Base-by-base conservation (phyloP, 768 basidiomycete species). In the Leccinum rimulosum region DNA sequence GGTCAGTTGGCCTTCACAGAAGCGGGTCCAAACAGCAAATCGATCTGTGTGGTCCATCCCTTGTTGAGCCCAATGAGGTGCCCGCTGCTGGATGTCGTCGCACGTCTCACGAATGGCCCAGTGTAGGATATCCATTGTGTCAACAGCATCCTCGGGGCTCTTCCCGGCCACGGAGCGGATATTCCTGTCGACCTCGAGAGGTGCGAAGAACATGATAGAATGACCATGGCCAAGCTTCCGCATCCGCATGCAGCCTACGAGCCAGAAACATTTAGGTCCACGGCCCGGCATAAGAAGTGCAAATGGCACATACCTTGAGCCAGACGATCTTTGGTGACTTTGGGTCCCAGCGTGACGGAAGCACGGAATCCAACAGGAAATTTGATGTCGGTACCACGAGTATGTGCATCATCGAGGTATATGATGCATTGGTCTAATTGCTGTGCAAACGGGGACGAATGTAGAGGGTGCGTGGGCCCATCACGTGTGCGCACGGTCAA, bases 211-310 rank as follows among this genome's bases (percentile, higher is more conserved):
- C 58, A 79, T 68, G 27, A 82, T 64, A 3, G 81, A 77, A 57
- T 83, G 82, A 0, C 76, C 78, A 12, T 70, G 65, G 12, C 82
- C 82, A 0, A 83, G 74, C 62, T 76, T 75, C 14, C 82, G 74
- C 82, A 83, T 81, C 9, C 82, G 73, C 82, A 83, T 83, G 53
- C 82, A 83, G 4, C 80, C 82, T 82, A 12, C 68, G 67, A 1
- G 25, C 15, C 22, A 19, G 2, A 7, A n/a, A 27, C 15, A 11
- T 17, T 68, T 4, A 64, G 50, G 47, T 48, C 19, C 22, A 7
- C 22, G 22, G 22, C 22, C 22, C 14, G 48, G 11, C 10, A 1
- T 14, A 17, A 25, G 25, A 11, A 2, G 7, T 25, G 7, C 9
- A 33, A 5, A 7, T 8, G n/a, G 8, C 17, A 52, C 57, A 4